These are phyloP conservation scores for Chaetomium globosum DNA, from an alignment of 2,329 filamentous ascomycete species.

Conservation along the genomic window DNA sequence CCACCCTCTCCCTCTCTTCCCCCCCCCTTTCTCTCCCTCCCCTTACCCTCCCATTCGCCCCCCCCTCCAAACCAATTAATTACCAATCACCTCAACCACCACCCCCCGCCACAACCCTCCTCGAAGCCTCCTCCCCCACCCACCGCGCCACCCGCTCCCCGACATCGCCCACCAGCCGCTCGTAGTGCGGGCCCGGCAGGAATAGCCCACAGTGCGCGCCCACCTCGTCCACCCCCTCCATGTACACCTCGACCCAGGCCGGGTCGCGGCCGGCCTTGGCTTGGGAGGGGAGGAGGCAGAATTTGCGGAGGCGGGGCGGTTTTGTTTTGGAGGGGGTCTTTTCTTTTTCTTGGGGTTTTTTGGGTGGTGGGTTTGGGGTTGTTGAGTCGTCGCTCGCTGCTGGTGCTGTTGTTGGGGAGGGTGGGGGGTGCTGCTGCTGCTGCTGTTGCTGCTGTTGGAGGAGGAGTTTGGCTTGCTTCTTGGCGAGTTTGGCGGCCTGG, in stretches of 20 bases:
- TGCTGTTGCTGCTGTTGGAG: background rate
- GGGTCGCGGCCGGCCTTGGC: slow-evolving; percentile 56
- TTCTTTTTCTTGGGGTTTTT: slow-evolving; percentile 24
- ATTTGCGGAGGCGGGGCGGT: slow-evolving; percentile 57
- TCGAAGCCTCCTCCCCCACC: slow-evolving; percentile 64
- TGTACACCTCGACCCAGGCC: slow-evolving; percentile 77
- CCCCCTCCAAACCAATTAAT: background rate
- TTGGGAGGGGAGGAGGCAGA: slow-evolving; percentile 74
- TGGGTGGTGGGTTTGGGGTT: background rate
- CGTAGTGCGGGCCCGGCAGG: slow-evolving; percentile 71
- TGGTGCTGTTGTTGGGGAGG: background rate
- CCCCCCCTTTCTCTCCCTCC: background rate
- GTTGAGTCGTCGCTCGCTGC: slow-evolving; percentile 23
- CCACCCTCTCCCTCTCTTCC: background rate
- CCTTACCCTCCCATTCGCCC: slow-evolving; percentile 20
- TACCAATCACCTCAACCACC: background rate
- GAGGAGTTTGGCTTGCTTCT: slow-evolving; percentile 22
- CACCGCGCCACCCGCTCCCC: slow-evolving; percentile 67
- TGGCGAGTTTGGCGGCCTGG: slow-evolving; percentile 26
- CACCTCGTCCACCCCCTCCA: slow-evolving; percentile 83
- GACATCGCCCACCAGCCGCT: slow-evolving; percentile 74
- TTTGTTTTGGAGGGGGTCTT: slow-evolving; percentile 58
- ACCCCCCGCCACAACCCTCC: slow-evolving; percentile 43
- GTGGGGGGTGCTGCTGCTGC: no score
- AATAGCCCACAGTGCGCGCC: slow-evolving; percentile 84